phyloP scores from a whole-genome alignment of 176 grass and related monocot species.

The Oryza australiensis region DNA sequence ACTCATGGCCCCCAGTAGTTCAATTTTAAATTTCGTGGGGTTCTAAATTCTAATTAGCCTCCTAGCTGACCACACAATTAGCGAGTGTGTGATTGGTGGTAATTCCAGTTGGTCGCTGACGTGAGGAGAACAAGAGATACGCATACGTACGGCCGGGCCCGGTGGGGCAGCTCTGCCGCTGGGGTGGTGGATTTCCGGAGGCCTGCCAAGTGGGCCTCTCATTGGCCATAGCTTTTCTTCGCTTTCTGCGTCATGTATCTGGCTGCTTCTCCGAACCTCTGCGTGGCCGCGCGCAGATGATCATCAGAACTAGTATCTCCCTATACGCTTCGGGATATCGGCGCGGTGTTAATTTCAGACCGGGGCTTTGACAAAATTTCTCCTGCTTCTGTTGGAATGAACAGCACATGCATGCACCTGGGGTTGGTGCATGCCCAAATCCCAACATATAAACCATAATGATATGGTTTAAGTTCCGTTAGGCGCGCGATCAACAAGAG shows the following conservation, averaged over 20 bases:
- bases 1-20: conserved; percentile 9
- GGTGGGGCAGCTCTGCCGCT: conserved; percentile 23
- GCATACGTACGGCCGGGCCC: conserved; percentile 17
- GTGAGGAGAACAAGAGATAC: neutral
- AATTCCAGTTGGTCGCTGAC: conserved; percentile 35
- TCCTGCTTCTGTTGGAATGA: neutral
- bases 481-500: neutral
- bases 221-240: neutral
- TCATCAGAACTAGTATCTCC: no score
- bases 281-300: conserved; percentile 25
- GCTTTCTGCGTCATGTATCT: neutral
- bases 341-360: conserved; percentile 44
- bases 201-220: conserved; percentile 16
- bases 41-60: neutral
- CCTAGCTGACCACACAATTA: neutral
- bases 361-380: conserved; percentile 37
- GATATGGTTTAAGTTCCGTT: neutral
- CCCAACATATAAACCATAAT: neutral
- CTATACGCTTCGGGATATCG: conserved; percentile 12
- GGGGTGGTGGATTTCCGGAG: neutral
- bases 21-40: conserved; percentile 8
- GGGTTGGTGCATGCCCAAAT: conserved; percentile 15
- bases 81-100: conserved; percentile 27
- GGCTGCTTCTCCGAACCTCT: neutral
- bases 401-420: conserved; percentile 35